Conservation (phyloP, 192 early-diverging fungal species). For the Paraglomus brasilianum region DNA sequence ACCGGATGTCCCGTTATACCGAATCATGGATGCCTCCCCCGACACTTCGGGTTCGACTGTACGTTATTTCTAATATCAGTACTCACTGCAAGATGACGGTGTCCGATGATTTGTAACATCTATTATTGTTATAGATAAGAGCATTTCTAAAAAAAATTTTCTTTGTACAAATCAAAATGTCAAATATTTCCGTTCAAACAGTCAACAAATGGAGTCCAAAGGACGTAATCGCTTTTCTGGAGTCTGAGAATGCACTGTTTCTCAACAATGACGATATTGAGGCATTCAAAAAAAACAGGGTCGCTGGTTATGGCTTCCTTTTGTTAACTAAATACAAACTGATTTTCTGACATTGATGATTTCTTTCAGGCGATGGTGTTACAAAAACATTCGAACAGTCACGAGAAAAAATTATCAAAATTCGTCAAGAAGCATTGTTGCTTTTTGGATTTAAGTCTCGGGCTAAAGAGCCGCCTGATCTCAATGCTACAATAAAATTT, state of each 20-base stretch:
- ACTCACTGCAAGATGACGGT: no score
- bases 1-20: no score
- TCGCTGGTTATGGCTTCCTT: constrained; percentile 11
- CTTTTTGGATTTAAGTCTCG: constrained; percentile 17
- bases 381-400: constrained; percentile 15
- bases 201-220: constrained; percentile 8
- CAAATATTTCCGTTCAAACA: constrained; percentile 19
- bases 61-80: no score
- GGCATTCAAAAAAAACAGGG: background rate
- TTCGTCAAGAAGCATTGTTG: constrained; percentile 7
- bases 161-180: no score
- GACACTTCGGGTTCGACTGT: no score
- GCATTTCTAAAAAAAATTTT: no score
- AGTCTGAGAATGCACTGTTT: background rate
- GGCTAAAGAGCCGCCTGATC: constrained; percentile 6
- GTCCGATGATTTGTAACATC: no score
- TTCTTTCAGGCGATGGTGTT: constrained; percentile 11
- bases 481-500: constrained; percentile 24
- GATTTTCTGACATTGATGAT: no score
- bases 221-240: constrained; percentile 12
- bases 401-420: constrained; percentile 11
- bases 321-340: constrained; percentile 10
- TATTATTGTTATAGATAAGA: no score
- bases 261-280: background rate
- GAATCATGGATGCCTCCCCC: no score